These are phyloP conservation scores for Ramaria rubella DNA, from an alignment of 768 basidiomycete species.

Conservation along the genomic window DNA sequence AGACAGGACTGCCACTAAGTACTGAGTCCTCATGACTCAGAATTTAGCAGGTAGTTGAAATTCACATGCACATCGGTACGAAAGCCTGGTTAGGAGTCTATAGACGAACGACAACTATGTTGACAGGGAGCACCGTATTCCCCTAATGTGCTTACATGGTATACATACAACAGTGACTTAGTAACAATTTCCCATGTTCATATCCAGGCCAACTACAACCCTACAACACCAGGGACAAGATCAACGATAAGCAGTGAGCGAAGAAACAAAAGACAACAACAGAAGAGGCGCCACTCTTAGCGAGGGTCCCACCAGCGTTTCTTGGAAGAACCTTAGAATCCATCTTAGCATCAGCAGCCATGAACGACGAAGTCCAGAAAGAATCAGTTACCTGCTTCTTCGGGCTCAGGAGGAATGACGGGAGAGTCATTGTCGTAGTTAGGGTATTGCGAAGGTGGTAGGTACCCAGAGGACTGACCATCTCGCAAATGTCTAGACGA, in stretches of 20 bases:
- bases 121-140: too few relatives aligned
- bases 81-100: too few relatives aligned
- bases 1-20: too few relatives aligned
- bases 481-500: background rate
- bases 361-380: too few relatives aligned
- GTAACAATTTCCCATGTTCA: background rate
- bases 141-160: background rate
- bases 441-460: slow-evolving; percentile 3
- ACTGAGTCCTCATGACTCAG: too few relatives aligned
- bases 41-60: too few relatives aligned
- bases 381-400: background rate
- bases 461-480: slow-evolving; percentile 2
- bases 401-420: background rate
- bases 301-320: slow-evolving; percentile 4
- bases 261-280: too few relatives aligned
- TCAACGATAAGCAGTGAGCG: too few relatives aligned
- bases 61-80: too few relatives aligned
- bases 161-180: background rate
- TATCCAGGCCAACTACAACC: background rate
- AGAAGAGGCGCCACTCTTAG: too few relatives aligned
- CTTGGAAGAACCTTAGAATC: background rate
- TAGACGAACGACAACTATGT: too few relatives aligned
- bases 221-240: too few relatives aligned
- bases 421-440: background rate
- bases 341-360: background rate